A percentile compares a stretch with the other conserved stretches of the same genome.
These are phyloP conservation scores for Ampelomyces quisqualis DNA, from an alignment of 2,329 filamentous ascomycete species.

Conservation along the genomic window DNA sequence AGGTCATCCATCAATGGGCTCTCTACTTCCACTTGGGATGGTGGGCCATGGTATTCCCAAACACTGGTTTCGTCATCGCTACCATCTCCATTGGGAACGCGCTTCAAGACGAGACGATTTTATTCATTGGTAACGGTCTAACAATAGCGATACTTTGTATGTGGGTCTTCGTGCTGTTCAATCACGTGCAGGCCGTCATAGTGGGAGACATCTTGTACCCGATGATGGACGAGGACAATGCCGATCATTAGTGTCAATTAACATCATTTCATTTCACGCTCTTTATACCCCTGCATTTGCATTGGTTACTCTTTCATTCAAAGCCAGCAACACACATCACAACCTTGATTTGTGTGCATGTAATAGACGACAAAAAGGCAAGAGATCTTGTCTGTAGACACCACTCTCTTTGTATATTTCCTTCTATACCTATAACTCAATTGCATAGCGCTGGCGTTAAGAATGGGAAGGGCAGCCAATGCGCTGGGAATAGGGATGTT, in stretches of 20 bases:
- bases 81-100: slow-evolving; percentile 45
- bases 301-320: slow-evolving; percentile 3
- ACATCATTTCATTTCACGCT: slow-evolving; percentile 11
- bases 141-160: slow-evolving; percentile 54
- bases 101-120: slow-evolving; percentile 38
- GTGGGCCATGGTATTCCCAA: slow-evolving; percentile 59
- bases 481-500: slow-evolving; percentile 5
- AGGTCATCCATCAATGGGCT: slow-evolving; percentile 37
- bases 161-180: slow-evolving; percentile 57
- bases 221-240: slow-evolving; percentile 60
- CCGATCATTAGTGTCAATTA: slow-evolving; percentile 29
- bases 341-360: no score
- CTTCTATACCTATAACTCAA: slow-evolving; percentile 8
- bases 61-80: slow-evolving; percentile 48
- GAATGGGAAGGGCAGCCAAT: slow-evolving; percentile 22
- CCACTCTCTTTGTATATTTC: slow-evolving; percentile 15
- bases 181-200: slow-evolving; percentile 54
- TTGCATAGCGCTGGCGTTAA: slow-evolving; percentile 29
- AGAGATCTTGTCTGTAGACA: slow-evolving; percentile 13
- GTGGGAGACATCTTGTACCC: slow-evolving; percentile 58
- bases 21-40: slow-evolving; percentile 62
- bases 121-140: slow-evolving; percentile 49
- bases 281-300: slow-evolving; percentile 15
- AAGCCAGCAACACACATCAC: slow-evolving; percentile 16
- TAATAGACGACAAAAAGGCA: no score